Percentiles rank a stretch among this genome's conserved stretches.
Evolutionary conservation across 2,329 filamentous ascomycete genomes (phyloP).

Genomic region (Fusarium sp.): DNA sequence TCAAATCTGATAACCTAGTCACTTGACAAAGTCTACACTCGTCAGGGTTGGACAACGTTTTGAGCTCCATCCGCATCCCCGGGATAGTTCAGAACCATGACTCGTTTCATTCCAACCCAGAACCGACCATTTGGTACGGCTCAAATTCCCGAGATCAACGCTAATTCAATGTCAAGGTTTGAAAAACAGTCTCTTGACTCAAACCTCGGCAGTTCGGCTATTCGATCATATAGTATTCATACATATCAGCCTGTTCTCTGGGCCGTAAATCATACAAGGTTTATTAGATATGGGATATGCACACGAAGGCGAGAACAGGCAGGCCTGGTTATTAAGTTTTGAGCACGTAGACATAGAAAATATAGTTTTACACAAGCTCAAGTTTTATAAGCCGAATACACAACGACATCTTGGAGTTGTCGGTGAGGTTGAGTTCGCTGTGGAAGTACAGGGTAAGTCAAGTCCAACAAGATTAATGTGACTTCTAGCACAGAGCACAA

Average conservation of each 20-base stretch:
- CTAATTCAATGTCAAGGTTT: background rate
- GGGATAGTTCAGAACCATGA: slow-evolving; percentile 11
- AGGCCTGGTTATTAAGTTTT: too few relatives aligned
- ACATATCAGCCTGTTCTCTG: background rate
- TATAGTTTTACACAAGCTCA: background rate
- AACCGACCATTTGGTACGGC: slow-evolving; percentile 4
- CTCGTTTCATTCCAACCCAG: slow-evolving; percentile 14
- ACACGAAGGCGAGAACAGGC: background rate
- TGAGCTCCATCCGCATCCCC: background rate
- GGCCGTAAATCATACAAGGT: background rate
- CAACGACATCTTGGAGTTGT: background rate
- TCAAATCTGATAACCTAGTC: background rate
- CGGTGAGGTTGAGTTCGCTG: too few relatives aligned
- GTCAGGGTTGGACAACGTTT: background rate
- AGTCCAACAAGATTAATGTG: too few relatives aligned
- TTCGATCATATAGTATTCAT: background rate
- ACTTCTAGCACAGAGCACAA: background rate
- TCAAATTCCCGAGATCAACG: background rate
- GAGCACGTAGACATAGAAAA: background rate
- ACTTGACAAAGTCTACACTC: background rate
- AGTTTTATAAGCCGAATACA: background rate
- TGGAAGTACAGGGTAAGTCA: slow-evolving; percentile 6
- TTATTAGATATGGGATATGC: background rate
- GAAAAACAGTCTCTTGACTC: background rate
- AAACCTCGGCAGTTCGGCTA: background rate